Base-by-base conservation (phyloP, 371 early-diverging fungal genomes). In the Mortierella polycephala region DNA sequence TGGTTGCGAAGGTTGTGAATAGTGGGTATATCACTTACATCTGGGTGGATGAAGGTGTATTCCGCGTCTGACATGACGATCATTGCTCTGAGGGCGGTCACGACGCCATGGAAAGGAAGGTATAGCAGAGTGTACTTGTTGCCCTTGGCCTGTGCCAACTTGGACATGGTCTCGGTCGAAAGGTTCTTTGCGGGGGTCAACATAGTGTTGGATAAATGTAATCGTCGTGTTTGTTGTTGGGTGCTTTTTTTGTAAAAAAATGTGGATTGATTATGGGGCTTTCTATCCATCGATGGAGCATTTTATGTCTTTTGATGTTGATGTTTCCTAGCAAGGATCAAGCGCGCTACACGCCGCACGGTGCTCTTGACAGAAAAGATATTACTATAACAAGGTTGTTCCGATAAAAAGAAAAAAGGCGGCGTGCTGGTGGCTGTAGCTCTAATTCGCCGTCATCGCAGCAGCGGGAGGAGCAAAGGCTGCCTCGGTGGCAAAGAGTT, bases 91-190 rank as follows among this genome's bases (percentile, higher is more conserved):
- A 70, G 64, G 16, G 55, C 76, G 0, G 67, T 55, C 30, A 75
- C 64, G 20, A 70, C 63, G 8, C 76, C 76, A n/a, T 70, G 67
- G 60, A 75, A 63, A 18, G 69, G 70, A 42, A 60, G 63, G 54
- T 75, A 70, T 14, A 70, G 51, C 18, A 75, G 6, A n/a, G 54
- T 52, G 47, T 55, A 67, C 55, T 70, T 67, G 64, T 75, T 75
- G 52, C 59, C 71, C 56, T 64, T 71, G 44, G 55, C 41, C 21
- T 49, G 37, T 7, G 71, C 62, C 37, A 71, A 21, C 37, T 55
- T 16, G 23, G 67, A 59, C 76, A 67, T 67, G 39, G 42, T 45
- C 57, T 69, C 62, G 57, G 65, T 61, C 10, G 75, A 69, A 11
- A 69, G 69, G 52, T 74, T 69, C 50, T 61, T 69, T 12, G 65